A percentile compares a stretch with the other conserved stretches of the same genome.
These are phyloP conservation scores for Diphasiastrum complanatum DNA, from an alignment of 83 land plant species.

Conservation along the genomic window DNA sequence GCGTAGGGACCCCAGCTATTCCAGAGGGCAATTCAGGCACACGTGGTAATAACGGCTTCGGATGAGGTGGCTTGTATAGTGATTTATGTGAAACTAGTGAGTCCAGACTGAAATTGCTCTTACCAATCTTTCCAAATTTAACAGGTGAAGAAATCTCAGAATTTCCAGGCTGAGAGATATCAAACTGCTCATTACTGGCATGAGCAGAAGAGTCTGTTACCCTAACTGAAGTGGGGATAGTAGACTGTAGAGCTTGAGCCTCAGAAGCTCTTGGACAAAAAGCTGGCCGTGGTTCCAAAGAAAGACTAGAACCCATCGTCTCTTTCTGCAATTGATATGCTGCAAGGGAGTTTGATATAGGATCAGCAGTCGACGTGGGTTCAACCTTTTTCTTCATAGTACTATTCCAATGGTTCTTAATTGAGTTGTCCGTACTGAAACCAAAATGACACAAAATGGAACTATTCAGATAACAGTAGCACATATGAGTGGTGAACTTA, in stretches of 20 bases:
- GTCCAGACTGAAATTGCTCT: neutral
- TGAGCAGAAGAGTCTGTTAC: constrained; percentile 5
- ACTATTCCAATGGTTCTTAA: constrained; percentile 97
- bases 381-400: constrained; percentile 87
- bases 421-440: constrained; percentile 89
- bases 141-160: neutral
- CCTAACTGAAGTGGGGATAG: too few species aligned
- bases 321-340: constrained; percentile 32
- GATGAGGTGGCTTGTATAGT: constrained; percentile 5
- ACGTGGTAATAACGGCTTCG: too few species aligned
- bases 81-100: neutral
- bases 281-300: neutral
- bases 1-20: too few species aligned
- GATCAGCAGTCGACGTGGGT: constrained; percentile 31
- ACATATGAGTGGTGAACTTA: neutral
- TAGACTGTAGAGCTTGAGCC: neutral
- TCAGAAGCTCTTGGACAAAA: neutral
- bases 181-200: constrained; percentile 11
- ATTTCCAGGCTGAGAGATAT: neutral
- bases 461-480: neutral
- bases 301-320: constrained; percentile 1
- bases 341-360: constrained; percentile 28
- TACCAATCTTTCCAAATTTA: neutral
- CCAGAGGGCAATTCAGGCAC: too few species aligned
- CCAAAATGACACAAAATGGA: neutral